These are phyloP conservation scores for Aureobasidium sp. DNA, from an alignment of 2,329 filamentous ascomycete species.

Conservation along the genomic window DNA sequence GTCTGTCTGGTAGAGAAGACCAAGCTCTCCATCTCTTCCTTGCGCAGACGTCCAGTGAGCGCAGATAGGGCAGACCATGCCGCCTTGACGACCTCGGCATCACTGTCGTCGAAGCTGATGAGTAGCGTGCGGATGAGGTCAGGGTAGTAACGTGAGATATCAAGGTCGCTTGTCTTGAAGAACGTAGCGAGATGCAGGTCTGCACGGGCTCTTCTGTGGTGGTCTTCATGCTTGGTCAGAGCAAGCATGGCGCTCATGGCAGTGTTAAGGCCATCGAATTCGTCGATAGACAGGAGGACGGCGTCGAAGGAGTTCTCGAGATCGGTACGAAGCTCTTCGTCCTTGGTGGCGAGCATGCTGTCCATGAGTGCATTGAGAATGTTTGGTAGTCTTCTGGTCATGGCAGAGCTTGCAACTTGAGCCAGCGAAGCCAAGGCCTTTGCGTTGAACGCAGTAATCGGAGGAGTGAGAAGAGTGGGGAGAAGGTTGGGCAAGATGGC, in stretches of 20 bases:
- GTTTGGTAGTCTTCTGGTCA: conserved; percentile 80
- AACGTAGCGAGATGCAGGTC: conserved; percentile 77
- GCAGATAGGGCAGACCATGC: conserved; percentile 81
- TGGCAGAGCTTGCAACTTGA: conserved; percentile 79
- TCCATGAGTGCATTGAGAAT: conserved; percentile 95
- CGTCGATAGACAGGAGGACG: conserved; percentile 85
- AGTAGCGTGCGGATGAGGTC: conserved; percentile 87
- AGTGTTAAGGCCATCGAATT: conserved; percentile 90
- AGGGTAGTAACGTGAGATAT: conserved; percentile 93
- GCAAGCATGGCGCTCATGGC: conserved; percentile 88
- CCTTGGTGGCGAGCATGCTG: conserved; percentile 70
- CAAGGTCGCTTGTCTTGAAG: conserved; percentile 69
- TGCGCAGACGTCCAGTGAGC: conserved; percentile 81
- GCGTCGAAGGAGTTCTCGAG: conserved; percentile 77
- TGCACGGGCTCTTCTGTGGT: conserved; percentile 69
- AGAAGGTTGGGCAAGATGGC: conserved; percentile 95
- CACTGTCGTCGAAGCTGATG: conserved; percentile 83
- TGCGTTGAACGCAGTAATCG: conserved; percentile 91
- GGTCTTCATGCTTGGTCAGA: conserved; percentile 87
- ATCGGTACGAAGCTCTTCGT: conserved; percentile 65
- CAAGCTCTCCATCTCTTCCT: conserved; percentile 96
- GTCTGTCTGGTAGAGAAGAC: conserved; percentile 80
- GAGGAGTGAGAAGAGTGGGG: conserved; percentile 80
- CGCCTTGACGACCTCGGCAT: conserved; percentile 75
- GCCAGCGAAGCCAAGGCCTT: conserved; percentile 87